Evolutionary conservation across 1,139 yeast genomes (phyloP).

Genomic region (Scheffersomyces titani): DNA sequence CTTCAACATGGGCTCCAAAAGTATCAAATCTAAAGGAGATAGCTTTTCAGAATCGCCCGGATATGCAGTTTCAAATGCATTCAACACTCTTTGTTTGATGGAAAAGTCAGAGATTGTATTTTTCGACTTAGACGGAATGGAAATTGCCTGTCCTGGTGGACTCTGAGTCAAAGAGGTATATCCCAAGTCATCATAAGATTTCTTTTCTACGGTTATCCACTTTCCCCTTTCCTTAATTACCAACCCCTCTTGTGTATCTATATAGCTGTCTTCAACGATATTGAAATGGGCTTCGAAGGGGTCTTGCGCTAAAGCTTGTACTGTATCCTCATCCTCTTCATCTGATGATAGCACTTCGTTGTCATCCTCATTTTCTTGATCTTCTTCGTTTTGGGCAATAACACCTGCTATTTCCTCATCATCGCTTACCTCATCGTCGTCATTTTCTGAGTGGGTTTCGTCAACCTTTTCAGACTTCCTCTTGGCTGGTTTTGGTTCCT

Average conservation of each 20-base stretch:
- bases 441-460: constrained; percentile 3
- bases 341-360: constrained; percentile 22
- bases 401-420: constrained; percentile 33
- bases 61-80: constrained; percentile 22
- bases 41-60: constrained; percentile 11
- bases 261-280: constrained; percentile 42
- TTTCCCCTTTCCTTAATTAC: constrained; percentile 17
- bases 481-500: constrained; percentile 21
- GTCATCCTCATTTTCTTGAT: constrained; percentile 23
- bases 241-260: constrained; percentile 33
- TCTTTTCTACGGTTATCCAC: constrained; percentile 29
- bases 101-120: constrained; percentile 9
- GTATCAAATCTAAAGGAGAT: constrained; percentile 22
- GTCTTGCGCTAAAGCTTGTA: constrained; percentile 32
- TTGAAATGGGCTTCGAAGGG: constrained; percentile 82
- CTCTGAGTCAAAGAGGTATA: constrained; percentile 28
- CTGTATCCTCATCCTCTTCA: constrained; percentile 29
- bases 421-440: constrained; percentile 18
- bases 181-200: constrained; percentile 12
- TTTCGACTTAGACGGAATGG: constrained; percentile 3
- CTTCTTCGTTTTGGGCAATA: constrained; percentile 28
- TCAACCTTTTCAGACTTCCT: constrained; percentile 7
- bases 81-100: constrained; percentile 34
- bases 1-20: constrained; percentile 63
- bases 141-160: constrained; percentile 29